Base-by-base conservation (phyloP, 2,329 filamentous ascomycete species). In the Tympanopsis confertula region DNA sequence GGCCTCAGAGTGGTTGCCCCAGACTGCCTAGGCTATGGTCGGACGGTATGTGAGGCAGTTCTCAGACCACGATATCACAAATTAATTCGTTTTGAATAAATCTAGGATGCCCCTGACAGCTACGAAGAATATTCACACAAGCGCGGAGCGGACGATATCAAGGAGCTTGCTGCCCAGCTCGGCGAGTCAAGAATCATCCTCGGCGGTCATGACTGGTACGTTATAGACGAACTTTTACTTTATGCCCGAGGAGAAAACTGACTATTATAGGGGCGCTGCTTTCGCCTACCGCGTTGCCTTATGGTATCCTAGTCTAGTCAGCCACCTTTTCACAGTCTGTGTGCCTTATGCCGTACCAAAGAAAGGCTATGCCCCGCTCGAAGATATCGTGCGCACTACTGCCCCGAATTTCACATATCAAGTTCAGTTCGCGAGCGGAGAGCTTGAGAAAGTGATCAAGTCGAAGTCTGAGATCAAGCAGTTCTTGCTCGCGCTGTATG, bases 11-110 rank as follows among this genome's bases (percentile, higher is more conserved):
- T 78, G 7, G 67, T 80, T 13, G 74, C 66, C 2, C 68, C 74
- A 3, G 77, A 82, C 51, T 70, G 75, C 52, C 68, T 81, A 52
- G 77, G 77, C 28, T 82, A 78, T 49, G 76, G 76, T 19, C 62
- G 67, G 41, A 80, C 74, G 20, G 72, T 75, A 40, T 30, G 43
- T 36, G 15, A 26, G 14, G 13, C 36, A 18, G 14, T 20, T 35
- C 20, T 38, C 20, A 20, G 19, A 13, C 35, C 17, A 24, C 28
- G 5, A 36, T 20, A 28, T n/a, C 10, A 28, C 24, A 10, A 28
- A 10, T n/a, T 28, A 28, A 10, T n/a, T 28, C 24, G 24, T 28
- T 28, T n/a, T 28, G n/a, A 10, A 28, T 28, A 7, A 7, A 14
- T 13, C 13, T 14, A 28, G 36, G 20, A 28, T 17, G 67, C 69